Evolutionary conservation across 2,329 filamentous ascomycete species (phyloP).

Genomic region (Periglandula ipomoeae): DNA sequence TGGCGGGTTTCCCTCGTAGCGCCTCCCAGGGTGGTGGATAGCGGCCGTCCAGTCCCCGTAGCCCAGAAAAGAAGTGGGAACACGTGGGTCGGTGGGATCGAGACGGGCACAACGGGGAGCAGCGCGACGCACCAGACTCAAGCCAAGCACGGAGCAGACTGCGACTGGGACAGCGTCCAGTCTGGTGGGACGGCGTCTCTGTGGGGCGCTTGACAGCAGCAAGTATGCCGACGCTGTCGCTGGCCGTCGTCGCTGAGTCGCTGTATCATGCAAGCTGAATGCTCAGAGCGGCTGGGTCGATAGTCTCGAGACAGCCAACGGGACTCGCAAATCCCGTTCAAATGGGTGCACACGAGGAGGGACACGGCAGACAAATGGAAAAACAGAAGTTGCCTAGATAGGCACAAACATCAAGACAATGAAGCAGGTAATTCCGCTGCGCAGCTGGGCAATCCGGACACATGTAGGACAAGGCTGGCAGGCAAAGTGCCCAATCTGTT

Average conservation of each 20-base stretch:
- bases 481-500: background rate
- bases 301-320: background rate
- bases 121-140: background rate
- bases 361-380: no score
- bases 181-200: background rate
- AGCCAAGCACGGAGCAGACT: background rate
- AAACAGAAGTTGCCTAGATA: no score
- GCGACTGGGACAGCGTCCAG: no score
- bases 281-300: background rate
- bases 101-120: background rate
- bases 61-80: slow-evolving; percentile 3
- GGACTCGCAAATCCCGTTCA: background rate
- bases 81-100: slow-evolving; percentile 6
- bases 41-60: background rate
- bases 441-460: no score
- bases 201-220: background rate
- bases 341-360: background rate
- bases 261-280: background rate
- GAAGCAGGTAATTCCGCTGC: no score
- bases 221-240: background rate
- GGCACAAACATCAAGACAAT: no score
- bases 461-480: background rate
- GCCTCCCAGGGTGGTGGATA: slow-evolving; percentile 2
- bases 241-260: background rate
- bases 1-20: background rate